phyloP scores from a whole-genome alignment of 257 asterid genomes.

The Solanum bulbocastanum region DNA sequence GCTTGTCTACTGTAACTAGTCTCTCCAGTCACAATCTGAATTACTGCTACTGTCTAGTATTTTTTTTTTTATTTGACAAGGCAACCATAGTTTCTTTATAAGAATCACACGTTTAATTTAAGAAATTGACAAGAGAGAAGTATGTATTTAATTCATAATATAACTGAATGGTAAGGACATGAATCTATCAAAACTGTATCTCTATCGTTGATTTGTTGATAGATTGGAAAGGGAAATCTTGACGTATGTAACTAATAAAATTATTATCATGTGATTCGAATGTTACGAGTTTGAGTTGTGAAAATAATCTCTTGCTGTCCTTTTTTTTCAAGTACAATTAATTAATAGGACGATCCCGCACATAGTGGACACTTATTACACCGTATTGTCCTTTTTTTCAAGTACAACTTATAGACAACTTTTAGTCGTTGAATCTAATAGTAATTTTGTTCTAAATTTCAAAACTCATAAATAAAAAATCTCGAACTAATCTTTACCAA shows the following conservation, averaged over 20 bases:
- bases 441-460: not conserved
- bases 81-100: not conserved
- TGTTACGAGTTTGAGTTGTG: not conserved
- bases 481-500: not conserved
- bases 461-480: not conserved
- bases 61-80: not conserved
- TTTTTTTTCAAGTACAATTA: not conserved
- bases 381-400: not conserved
- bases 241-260: not conserved
- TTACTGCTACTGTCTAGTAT: not conserved
- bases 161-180: not conserved
- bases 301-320: no score
- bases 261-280: not conserved
- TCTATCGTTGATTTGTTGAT: not conserved
- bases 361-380: not conserved
- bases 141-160: not conserved
- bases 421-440: not conserved
- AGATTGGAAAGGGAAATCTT: not conserved
- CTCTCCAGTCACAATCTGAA: not conserved
- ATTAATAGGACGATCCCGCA: not conserved
- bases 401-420: not conserved
- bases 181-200: not conserved
- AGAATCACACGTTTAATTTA: not conserved
- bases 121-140: not conserved
- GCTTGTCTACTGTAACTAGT: not conserved